phyloP scores from a whole-genome alignment of 2,329 filamentous ascomycete genomes.

The Fusarium siculi region DNA sequence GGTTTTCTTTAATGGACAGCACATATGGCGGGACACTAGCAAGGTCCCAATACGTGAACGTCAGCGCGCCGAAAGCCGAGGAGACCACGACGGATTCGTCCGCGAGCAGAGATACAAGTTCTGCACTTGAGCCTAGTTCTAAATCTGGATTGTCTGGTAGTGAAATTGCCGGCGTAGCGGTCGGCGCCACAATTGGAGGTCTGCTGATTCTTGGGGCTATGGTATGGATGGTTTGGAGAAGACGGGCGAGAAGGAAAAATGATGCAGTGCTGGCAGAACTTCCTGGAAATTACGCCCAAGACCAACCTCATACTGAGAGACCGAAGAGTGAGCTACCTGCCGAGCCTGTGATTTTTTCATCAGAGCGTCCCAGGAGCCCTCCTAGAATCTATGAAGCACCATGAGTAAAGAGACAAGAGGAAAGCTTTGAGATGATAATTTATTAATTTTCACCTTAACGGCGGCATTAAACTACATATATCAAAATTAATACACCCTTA shows the following conservation, averaged over 20 bases:
- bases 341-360: background rate
- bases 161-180: background rate
- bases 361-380: background rate
- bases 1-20: background rate
- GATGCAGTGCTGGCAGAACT: background rate
- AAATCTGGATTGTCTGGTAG: background rate
- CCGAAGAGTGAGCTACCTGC: slow-evolving; percentile 11
- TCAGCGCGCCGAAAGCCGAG: background rate
- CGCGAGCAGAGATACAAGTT: background rate
- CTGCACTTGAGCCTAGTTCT: background rate
- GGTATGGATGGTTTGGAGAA: background rate
- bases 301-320: background rate
- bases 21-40: background rate
- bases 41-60: background rate
- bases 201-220: background rate
- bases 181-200: background rate
- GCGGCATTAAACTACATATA: background rate
- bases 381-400: background rate
- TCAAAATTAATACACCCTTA: background rate
- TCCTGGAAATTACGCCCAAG: background rate
- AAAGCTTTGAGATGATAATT: too few species aligned
- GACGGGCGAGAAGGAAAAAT: background rate
- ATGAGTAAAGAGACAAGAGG: background rate
- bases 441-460: too few species aligned
- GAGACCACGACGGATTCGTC: background rate